Conservation (phyloP, 2,329 filamentous ascomycete species). For the Microcyclosporella mali region DNA sequence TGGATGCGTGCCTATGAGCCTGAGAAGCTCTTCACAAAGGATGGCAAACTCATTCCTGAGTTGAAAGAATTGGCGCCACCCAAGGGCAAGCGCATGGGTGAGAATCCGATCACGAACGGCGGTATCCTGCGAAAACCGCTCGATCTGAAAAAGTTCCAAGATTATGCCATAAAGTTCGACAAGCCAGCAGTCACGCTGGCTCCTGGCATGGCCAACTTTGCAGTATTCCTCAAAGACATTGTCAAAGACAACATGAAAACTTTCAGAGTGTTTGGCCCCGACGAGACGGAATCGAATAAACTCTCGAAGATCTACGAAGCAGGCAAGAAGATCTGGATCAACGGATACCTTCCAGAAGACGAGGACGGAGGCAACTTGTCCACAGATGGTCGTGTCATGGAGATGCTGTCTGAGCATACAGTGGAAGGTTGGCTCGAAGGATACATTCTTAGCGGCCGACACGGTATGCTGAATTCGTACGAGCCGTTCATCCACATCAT, state of each 20-base stretch:
- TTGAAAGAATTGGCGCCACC: constrained; percentile 59
- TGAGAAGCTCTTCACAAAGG: constrained; percentile 61
- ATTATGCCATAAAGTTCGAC: constrained; percentile 59
- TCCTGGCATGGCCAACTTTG: constrained; percentile 65
- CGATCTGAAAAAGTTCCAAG: constrained; percentile 61
- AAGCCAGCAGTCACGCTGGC: constrained; percentile 47
- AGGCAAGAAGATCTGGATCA: constrained; percentile 75
- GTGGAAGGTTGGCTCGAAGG: constrained; percentile 76
- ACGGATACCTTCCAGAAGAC: constrained; percentile 71
- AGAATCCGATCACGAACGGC: constrained; percentile 69
- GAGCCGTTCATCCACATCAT: constrained; percentile 80
- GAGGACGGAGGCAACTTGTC: constrained; percentile 67
- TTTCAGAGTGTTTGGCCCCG: constrained; percentile 72
- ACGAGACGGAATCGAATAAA: constrained; percentile 79
- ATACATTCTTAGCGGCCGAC: constrained; percentile 67
- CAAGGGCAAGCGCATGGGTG: constrained; percentile 66
- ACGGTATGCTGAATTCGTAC: constrained; percentile 73
- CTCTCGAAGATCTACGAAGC: constrained; percentile 64
- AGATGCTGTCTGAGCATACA: constrained; percentile 77
- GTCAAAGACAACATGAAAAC: constrained; percentile 57
- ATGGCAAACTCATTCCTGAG: constrained; percentile 58
- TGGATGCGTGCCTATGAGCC: constrained; percentile 76
- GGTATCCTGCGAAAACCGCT: constrained; percentile 62
- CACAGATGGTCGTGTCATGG: constrained; percentile 66
- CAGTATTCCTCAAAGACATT: constrained; percentile 60